A percentile compares a stretch with the other conserved stretches of the same genome.
Conservation (phyloP, 1,284 basidiomycete genomes). For the Phylloboletellus chloephorus region DNA sequence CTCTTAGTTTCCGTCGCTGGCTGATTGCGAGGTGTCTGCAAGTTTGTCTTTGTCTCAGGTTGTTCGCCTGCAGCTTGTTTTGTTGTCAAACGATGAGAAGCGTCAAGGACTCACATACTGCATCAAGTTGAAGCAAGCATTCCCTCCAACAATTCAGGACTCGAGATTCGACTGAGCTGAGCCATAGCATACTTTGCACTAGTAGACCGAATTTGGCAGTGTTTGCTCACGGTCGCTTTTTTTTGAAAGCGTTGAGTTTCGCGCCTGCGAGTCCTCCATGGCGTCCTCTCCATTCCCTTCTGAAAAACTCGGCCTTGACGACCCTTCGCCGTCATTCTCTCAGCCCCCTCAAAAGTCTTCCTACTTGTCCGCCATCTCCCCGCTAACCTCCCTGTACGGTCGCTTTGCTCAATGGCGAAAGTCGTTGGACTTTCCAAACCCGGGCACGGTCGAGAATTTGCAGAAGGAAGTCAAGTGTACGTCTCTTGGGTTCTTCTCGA, state of each 20-base stretch:
- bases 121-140: no score
- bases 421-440: conserved; percentile 77
- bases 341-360: conserved; percentile 13
- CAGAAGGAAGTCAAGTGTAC: conserved; percentile 86
- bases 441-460: conserved; percentile 86
- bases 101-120: no score
- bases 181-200: no score
- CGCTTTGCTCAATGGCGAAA: conserved; percentile 78
- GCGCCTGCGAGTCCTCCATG: conserved; percentile 32
- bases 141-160: no score
- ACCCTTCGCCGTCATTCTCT: conserved; percentile 31
- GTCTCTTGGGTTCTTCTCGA: conserved; percentile 21
- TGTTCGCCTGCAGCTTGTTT: no score
- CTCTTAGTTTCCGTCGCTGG: no score
- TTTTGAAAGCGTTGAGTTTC: conserved; percentile 26
- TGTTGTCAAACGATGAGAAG: no score
- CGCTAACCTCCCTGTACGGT: conserved; percentile 61
- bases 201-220: conserved; percentile 12
- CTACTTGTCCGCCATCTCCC: conserved; percentile 39
- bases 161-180: no score
- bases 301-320: conserved; percentile 34
- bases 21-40: no score
- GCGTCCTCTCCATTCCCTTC: conserved; percentile 36
- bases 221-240: conserved; percentile 36
- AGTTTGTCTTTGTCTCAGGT: no score